A percentile compares a stretch with the other conserved stretches of the same genome.
These are phyloP conservation scores for Pseudopyrenochaeta lycopersici DNA, from an alignment of 2,329 filamentous ascomycete species.

Conservation along the genomic window DNA sequence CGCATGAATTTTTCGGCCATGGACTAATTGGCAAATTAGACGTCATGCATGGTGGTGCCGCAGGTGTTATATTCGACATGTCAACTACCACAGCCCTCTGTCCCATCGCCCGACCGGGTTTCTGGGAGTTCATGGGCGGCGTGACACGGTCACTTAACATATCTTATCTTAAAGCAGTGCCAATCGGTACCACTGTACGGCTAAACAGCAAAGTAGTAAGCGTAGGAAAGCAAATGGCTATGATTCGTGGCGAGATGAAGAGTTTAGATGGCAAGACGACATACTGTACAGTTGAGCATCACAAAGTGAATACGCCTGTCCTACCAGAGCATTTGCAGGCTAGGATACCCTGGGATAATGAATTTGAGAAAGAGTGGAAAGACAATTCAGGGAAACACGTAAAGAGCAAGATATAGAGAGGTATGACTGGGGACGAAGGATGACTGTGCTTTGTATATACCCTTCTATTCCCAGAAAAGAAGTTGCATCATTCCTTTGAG, in stretches of 20 bases:
- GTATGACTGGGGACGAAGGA: background rate
- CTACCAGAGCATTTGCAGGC: slow-evolving; percentile 50
- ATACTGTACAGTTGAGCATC: slow-evolving; percentile 62
- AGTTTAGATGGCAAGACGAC: slow-evolving; percentile 58
- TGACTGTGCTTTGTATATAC: slow-evolving; percentile 1
- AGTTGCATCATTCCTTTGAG: background rate
- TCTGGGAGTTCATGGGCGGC: slow-evolving; percentile 63
- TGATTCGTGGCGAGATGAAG: slow-evolving; percentile 61
- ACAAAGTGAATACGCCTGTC: slow-evolving; percentile 60
- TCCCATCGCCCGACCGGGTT: slow-evolving; percentile 58
- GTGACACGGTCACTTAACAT: slow-evolving; percentile 61
- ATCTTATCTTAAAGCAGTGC: slow-evolving; percentile 61
- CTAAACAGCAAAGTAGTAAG: slow-evolving; percentile 56
- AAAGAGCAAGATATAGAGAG: slow-evolving; percentile 30
- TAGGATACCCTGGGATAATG: slow-evolving; percentile 56
- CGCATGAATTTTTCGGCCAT: no score
- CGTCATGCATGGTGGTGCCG: slow-evolving; percentile 53
- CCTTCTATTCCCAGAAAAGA: background rate
- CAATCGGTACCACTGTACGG: slow-evolving; percentile 55
- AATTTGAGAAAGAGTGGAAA: slow-evolving; percentile 48
- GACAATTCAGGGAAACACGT: slow-evolving; percentile 7
- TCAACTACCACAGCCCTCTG: slow-evolving; percentile 60
- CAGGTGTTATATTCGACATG: slow-evolving; percentile 53
- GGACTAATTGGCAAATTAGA: slow-evolving; percentile 30
- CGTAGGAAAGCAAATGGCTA: slow-evolving; percentile 61